These are phyloP conservation scores for Pyrus bretschneideri DNA, from an alignment of 306 rosid species.

Conservation along the genomic window DNA sequence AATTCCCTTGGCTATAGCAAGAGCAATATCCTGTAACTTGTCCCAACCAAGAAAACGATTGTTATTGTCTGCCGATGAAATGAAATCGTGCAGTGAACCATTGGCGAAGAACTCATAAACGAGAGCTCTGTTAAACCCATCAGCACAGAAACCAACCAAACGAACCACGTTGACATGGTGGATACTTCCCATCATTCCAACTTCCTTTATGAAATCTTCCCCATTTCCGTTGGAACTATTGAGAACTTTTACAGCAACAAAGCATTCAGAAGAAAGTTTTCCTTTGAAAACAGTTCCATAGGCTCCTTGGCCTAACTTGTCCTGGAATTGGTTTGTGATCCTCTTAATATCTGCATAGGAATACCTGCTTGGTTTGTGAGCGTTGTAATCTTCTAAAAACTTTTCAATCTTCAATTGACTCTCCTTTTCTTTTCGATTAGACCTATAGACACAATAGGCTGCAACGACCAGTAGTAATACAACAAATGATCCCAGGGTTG, in stretches of 20 bases:
- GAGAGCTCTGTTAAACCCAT: slow-evolving; percentile 30
- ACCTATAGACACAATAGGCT: not conserved
- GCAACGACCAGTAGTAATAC: slow-evolving; percentile 1
- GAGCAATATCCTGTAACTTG: slow-evolving; percentile 21
- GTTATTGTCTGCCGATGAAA: slow-evolving; percentile 7
- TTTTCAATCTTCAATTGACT: slow-evolving; percentile 12
- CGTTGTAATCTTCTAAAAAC: slow-evolving; percentile 36
- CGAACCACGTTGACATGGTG: slow-evolving; percentile 41
- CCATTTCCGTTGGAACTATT: not conserved
- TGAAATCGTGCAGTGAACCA: slow-evolving; percentile 27
- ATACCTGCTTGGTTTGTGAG: slow-evolving; percentile 34
- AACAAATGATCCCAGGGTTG: slow-evolving; percentile 12
- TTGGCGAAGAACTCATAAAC: slow-evolving; percentile 33
- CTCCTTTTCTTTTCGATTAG: not conserved
- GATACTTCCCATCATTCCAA: slow-evolving; percentile 30
- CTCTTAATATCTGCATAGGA: slow-evolving; percentile 30
- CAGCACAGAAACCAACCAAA: slow-evolving; percentile 39
- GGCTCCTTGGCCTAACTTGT: slow-evolving; percentile 37
- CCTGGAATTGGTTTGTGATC: slow-evolving; percentile 26
- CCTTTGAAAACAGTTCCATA: slow-evolving; percentile 36
- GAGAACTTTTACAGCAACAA: slow-evolving; percentile 8
- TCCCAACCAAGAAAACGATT: slow-evolving; percentile 19
- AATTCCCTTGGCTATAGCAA: slow-evolving; percentile 33
- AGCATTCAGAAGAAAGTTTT: slow-evolving; percentile 11
- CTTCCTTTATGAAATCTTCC: slow-evolving; percentile 14